Evolutionary conservation across 2,329 filamentous ascomycete species (phyloP).

Genomic region (Xylogone sp.): DNA sequence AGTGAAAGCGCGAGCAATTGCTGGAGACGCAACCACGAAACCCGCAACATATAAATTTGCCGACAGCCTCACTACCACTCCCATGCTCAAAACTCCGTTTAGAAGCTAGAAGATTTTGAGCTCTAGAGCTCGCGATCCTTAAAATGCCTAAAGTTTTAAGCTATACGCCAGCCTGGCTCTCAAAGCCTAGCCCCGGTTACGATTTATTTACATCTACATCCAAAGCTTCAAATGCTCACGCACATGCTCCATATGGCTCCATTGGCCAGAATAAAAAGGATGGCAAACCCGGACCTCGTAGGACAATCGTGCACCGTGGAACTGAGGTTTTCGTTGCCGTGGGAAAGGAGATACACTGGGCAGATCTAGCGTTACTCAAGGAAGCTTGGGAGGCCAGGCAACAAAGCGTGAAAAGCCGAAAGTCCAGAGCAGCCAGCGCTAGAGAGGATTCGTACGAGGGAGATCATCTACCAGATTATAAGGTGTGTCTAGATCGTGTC

Average conservation of each 20-base stretch:
- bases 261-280: conserved; percentile 34
- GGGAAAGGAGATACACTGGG: conserved; percentile 89
- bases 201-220: conserved; percentile 62
- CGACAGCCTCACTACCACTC: neutral
- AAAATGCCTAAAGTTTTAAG: conserved; percentile 81
- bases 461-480: conserved; percentile 38
- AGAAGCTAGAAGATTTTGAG: neutral
- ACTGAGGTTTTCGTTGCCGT: conserved; percentile 87
- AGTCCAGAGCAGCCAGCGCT: conserved; percentile 7
- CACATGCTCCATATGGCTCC: conserved; percentile 12
- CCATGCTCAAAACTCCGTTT: neutral
- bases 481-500: conserved; percentile 36
- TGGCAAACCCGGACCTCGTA: conserved; percentile 44
- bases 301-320: conserved; percentile 74
- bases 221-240: conserved; percentile 22
- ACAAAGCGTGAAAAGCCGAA: conserved; percentile 15
- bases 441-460: conserved; percentile 21
- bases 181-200: conserved; percentile 71
- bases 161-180: conserved; percentile 86
- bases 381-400: conserved; percentile 46
- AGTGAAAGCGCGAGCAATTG: neutral
- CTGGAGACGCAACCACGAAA: neutral
- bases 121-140: conserved; percentile 11
- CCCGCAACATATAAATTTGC: neutral
- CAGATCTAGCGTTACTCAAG: conserved; percentile 77